These are phyloP conservation scores for Grigorovia yakushimaensis DNA, from an alignment of 805 yeast genomes.

Conservation along the genomic window DNA sequence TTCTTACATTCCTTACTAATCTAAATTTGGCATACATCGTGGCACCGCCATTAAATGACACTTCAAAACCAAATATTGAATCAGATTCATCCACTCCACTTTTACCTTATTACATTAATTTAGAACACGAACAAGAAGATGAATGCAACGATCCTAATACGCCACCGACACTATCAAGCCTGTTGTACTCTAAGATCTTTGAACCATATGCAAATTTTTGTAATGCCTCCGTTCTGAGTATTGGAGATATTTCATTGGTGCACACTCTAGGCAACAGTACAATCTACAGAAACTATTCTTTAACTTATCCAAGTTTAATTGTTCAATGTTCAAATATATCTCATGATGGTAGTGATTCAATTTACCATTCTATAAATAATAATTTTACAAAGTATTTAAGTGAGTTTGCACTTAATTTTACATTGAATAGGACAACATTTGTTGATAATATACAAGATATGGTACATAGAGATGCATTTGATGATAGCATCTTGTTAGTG, in stretches of 20 bases:
- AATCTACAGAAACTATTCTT: slow-evolving; percentile 6
- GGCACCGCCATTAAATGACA: neutral
- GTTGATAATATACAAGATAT: slow-evolving; percentile 2
- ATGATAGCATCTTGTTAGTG: slow-evolving; percentile 33
- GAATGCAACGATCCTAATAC: neutral
- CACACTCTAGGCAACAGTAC: neutral
- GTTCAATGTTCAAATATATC: slow-evolving; percentile 8
- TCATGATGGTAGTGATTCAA: neutral
- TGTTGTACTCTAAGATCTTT: slow-evolving; percentile 6
- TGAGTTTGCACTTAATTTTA: neutral
- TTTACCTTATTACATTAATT: neutral
- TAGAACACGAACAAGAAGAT: neutral
- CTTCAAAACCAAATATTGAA: neutral
- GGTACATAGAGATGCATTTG: slow-evolving; percentile 28
- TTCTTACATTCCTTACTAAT: neutral
- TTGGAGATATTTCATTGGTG: slow-evolving; percentile 10
- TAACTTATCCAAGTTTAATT: slow-evolving; percentile 15
- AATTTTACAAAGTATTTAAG: slow-evolving; percentile 1
- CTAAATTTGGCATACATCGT: neutral
- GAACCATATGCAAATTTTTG: slow-evolving; percentile 9
- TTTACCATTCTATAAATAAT: neutral
- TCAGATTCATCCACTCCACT: neutral
- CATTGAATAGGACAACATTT: neutral
- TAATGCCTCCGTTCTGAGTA: slow-evolving; percentile 9
- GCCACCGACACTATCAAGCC: slow-evolving; percentile 5